phyloP scores from a whole-genome alignment of 140 eudicot species.

The Oenanthe javanica region DNA sequence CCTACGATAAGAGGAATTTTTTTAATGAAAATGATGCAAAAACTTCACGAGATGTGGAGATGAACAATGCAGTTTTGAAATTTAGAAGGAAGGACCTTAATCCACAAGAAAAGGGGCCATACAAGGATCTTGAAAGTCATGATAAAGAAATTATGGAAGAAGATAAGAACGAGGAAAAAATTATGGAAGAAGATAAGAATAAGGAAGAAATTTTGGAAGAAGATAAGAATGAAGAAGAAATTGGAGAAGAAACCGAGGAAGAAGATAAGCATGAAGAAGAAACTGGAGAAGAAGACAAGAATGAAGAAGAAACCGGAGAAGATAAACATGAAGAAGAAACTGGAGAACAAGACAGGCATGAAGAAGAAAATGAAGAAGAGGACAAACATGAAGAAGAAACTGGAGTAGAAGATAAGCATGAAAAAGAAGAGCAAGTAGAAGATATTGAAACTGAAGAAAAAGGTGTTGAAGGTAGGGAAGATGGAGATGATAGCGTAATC shows the following conservation, averaged over 20 bases:
- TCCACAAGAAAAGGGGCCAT: conserved; percentile 31
- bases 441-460: conserved; percentile 22
- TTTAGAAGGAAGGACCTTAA: conserved; percentile 65
- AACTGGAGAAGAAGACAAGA: neutral
- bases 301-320: conserved; percentile 1
- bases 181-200: neutral
- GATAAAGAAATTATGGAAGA: conserved; percentile 6
- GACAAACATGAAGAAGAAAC: conserved; percentile 29
- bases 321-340: conserved; percentile 10
- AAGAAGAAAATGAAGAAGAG: conserved; percentile 15
- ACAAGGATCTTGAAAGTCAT: conserved; percentile 25
- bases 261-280: conserved; percentile 8
- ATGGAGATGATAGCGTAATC: conserved; percentile 23
- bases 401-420: conserved; percentile 24
- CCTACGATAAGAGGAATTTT: conserved; percentile 66
- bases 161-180: conserved; percentile 1
- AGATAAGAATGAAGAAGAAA: neutral
- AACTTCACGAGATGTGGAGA: conserved; percentile 17
- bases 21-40: conserved; percentile 41
- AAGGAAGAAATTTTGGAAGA: no score
- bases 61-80: conserved; percentile 26
- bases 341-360: conserved; percentile 19
- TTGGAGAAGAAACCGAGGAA: neutral
- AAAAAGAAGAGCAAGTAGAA: conserved; percentile 17
- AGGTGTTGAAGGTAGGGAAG: conserved; percentile 28